Percentiles rank a stretch among this genome's conserved stretches.
These are phyloP conservation scores for Boletus vermiculosoides DNA, from an alignment of 768 basidiomycete species.

Conservation along the genomic window DNA sequence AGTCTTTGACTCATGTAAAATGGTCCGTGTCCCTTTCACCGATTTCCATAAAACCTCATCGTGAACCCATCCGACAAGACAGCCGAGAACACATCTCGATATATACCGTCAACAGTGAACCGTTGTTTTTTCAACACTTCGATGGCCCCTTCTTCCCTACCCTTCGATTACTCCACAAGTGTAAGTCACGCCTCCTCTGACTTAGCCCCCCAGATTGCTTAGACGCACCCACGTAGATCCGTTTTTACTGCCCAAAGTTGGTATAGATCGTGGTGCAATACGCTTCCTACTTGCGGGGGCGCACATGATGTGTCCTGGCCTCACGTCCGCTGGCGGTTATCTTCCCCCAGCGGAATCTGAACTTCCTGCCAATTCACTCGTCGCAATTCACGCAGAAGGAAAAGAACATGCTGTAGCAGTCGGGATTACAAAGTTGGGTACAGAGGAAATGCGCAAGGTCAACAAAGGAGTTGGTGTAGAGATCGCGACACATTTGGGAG, in stretches of 20 bases:
- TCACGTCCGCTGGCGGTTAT: constrained; percentile 89
- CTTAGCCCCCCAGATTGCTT: neutral
- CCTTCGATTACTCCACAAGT: constrained; percentile 86
- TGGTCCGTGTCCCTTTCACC: constrained; percentile 47
- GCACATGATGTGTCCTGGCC: constrained; percentile 96
- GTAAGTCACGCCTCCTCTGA: constrained; percentile 43
- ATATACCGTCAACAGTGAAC: constrained; percentile 83
- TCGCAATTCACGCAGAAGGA: constrained; percentile 95
- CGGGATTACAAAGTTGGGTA: constrained; percentile 76
- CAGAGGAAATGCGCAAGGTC: constrained; percentile 85
- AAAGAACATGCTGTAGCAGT: constrained; percentile 90
- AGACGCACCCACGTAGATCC: constrained; percentile 63
- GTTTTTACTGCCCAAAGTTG: constrained; percentile 81
- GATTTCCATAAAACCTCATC: constrained; percentile 10
- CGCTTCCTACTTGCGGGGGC: constrained; percentile 93
- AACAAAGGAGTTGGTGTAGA: constrained; percentile 94
- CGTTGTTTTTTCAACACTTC: constrained; percentile 94
- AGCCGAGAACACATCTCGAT: constrained; percentile 97
- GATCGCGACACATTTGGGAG: constrained; percentile 80
- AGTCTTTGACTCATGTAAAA: constrained; percentile 87
- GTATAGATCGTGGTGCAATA: constrained; percentile 95
- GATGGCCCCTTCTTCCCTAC: constrained; percentile 93
- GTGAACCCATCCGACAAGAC: constrained; percentile 28
- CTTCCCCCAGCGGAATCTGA: constrained; percentile 72
- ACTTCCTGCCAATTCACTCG: constrained; percentile 68